Evolutionary conservation across 805 yeast genomes (phyloP), one percentile per base, ranked within the genome.

Genomic region (Wickerhamomyces silvicola): DNA sequence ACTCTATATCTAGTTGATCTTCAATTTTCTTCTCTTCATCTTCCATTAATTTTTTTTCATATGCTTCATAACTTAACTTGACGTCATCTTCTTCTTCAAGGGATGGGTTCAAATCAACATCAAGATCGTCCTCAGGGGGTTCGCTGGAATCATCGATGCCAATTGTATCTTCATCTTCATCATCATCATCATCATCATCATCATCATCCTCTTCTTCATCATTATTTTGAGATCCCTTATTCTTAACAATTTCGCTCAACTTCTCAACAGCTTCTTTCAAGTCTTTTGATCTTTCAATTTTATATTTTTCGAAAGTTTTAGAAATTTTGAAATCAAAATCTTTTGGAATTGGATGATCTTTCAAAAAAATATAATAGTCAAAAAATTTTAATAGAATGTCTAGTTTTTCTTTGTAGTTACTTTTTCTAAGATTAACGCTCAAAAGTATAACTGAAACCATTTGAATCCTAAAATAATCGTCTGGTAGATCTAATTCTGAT

Each of bases 401-500:
- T 10, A 74, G 30, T 22, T 63, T 58, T 4, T 45, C 36, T 10
- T 19, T 27, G 7, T 40, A 32, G 9, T 39, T 42, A 3, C 41
- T 35, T 15, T 35, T 41, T 12, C 46, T 38, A 10, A 38, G 45
- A 7, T 42, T 37, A 4, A 62, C 27, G 8, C 52, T 54, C n/a
- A 55, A 54, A 13, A 79, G 46, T 5, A 75, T 49, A 0, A 64
- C 52, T 18, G 70, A 49, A 13, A 72, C 55, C 48, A 87, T 56
- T 24, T 75, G 75, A 22, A 85, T 60, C 36, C 95, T 66, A 55
- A 85, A 84, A 48, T 78, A 83, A 45, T 83, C 78, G 43, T 76
- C 70, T 0, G 79, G 77, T 10, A 59, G 59, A 56, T 87, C 96
- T n/a, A 68, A 31, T 12, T 59, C 68, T 19, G 65, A 59, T 3